These are phyloP conservation scores for Calendula officinalis DNA, from an alignment of 129 eudicot species.

Conservation along the genomic window DNA sequence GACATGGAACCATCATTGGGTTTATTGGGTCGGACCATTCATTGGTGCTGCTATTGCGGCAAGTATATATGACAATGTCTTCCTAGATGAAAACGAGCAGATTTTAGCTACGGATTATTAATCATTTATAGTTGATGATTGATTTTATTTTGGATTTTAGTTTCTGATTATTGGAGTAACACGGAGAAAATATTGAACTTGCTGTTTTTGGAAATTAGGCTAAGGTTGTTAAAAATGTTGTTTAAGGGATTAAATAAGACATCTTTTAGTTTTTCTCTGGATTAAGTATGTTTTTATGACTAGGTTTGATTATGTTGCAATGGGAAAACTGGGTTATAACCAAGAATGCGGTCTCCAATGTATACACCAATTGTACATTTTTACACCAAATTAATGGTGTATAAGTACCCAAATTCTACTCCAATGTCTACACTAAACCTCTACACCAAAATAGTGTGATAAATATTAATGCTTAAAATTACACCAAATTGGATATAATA, in stretches of 20 bases:
- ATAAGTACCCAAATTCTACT: no score
- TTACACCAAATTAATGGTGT: no score
- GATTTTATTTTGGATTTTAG: neutral
- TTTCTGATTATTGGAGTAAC: slow-evolving; percentile 8
- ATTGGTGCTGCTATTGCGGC: slow-evolving; percentile 59
- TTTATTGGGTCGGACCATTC: slow-evolving; percentile 67
- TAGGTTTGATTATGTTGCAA: neutral
- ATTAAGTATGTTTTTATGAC: neutral
- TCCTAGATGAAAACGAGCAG: slow-evolving; percentile 36
- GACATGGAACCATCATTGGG: slow-evolving; percentile 62
- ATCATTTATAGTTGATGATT: neutral
- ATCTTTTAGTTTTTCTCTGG: neutral
- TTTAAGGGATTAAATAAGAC: slow-evolving; percentile 20
- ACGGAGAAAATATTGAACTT: neutral
- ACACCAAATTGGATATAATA: no score
- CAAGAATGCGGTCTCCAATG: no score
- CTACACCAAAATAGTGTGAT: no score
- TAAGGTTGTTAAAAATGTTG: neutral
- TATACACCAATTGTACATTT: no score
- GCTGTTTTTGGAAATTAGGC: slow-evolving; percentile 9
- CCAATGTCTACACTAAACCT: no score
- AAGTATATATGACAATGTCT: slow-evolving; percentile 48
- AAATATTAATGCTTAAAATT: no score
- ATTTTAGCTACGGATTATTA: slow-evolving; percentile 49
- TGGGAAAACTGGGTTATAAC: no score